Conservation (phyloP, 148 eudicot species). For the Nepenthes mirabilis region DNA sequence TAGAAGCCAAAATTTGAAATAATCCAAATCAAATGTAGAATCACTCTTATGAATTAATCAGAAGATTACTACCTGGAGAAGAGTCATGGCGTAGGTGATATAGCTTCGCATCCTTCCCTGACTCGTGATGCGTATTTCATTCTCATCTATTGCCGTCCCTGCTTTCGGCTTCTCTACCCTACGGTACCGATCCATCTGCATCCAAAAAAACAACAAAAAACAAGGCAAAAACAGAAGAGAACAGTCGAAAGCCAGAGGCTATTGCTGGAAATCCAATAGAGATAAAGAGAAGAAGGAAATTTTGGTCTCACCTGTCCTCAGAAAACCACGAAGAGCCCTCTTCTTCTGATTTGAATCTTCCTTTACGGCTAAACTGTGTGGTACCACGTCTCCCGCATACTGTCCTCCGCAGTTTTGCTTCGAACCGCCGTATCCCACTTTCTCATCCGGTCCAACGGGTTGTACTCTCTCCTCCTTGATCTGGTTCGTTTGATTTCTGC, state of each 20-base stretch:
- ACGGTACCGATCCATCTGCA: constrained; percentile 80
- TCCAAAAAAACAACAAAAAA: constrained; percentile 2
- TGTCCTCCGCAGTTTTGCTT: background rate
- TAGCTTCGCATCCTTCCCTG: constrained; percentile 94
- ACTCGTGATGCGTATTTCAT: constrained; percentile 96
- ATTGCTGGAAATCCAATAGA: no score
- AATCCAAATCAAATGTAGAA: no score
- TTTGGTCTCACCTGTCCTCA: background rate
- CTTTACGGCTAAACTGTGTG: constrained; percentile 45
- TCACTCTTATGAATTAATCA: no score
- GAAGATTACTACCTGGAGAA: constrained; percentile 47
- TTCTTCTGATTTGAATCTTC: constrained; percentile 54
- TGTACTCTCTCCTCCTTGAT: no score
- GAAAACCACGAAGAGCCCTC: constrained; percentile 33
- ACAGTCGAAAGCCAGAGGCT: background rate
- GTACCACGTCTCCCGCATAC: constrained; percentile 1
- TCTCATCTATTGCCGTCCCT: constrained; percentile 83
- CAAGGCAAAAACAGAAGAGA: constrained; percentile 2
- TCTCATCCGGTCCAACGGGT: background rate
- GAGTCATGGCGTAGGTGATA: constrained; percentile 81
- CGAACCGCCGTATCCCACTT: constrained; percentile 27
- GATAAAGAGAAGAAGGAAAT: background rate
- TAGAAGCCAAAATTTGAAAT: no score
- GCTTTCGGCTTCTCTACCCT: constrained; percentile 92
- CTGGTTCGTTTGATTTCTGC: no score